Evolutionary conservation across 2,329 filamentous ascomycete genomes (phyloP).

Genomic region (Pseudocercospora fuligena): DNA sequence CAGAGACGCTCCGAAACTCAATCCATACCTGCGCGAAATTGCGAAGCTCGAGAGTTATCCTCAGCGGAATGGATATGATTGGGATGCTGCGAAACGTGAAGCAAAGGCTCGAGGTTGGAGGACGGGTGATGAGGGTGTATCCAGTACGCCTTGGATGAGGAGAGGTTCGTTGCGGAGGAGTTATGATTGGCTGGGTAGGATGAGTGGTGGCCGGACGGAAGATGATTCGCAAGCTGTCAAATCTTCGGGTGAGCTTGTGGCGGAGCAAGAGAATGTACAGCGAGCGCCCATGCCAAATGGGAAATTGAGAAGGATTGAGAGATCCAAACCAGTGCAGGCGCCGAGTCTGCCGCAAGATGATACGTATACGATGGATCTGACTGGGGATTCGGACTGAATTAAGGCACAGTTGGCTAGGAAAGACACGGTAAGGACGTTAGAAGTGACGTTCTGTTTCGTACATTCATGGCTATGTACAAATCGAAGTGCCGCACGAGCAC

Average conservation of each 20-base stretch:
- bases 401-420: not conserved
- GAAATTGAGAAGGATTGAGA: not conserved
- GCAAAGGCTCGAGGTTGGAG: conserved; percentile 1
- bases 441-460: not conserved
- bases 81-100: conserved; percentile 4
- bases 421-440: not conserved
- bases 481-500: not conserved
- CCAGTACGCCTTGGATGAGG: not conserved
- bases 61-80: conserved; percentile 4
- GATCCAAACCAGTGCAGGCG: not conserved
- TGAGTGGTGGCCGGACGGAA: not conserved
- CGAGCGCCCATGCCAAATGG: not conserved
- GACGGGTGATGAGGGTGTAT: not conserved
- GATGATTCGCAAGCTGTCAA: not conserved
- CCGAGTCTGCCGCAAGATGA: not conserved
- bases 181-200: not conserved
- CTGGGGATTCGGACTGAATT: not conserved
- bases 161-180: not conserved
- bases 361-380: not conserved
- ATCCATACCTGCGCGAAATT: conserved; percentile 17
- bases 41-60: conserved; percentile 5
- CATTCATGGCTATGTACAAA: conserved; percentile 7
- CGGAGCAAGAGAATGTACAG: not conserved
- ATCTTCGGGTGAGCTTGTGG: not conserved
- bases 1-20: not conserved